Evolutionary conservation across 345 rosid species (phyloP).

Genomic region (Tarenaya hassleriana): DNA sequence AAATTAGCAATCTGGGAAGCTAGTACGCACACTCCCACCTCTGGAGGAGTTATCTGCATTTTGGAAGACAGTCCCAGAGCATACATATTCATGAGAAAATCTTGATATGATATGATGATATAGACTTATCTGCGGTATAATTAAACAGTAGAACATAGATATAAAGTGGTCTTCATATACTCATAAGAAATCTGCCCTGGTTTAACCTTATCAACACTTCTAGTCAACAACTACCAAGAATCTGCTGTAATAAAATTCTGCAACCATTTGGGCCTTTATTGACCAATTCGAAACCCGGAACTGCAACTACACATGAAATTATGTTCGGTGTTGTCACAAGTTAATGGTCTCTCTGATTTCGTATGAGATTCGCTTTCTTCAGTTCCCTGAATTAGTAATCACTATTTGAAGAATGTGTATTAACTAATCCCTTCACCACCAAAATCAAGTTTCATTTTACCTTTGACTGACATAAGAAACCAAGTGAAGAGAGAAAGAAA

Average conservation of each 20-base stretch:
- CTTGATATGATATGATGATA: background rate
- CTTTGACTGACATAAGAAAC: background rate
- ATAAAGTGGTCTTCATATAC: too few species aligned
- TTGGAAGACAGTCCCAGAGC: background rate
- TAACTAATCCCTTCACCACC: slow-evolving; percentile 2
- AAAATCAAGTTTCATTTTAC: slow-evolving; percentile 3
- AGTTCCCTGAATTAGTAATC: background rate
- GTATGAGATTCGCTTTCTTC: background rate
- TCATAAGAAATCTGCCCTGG: too few species aligned
- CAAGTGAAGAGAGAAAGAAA: background rate
- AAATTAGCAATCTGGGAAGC: slow-evolving; percentile 93
- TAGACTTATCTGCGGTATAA: background rate
- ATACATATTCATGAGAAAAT: background rate
- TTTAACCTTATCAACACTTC: too few species aligned
- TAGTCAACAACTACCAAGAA: too few species aligned
- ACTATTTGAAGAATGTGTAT: background rate
- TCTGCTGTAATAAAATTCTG: too few species aligned
- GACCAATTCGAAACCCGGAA: too few species aligned
- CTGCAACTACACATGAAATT: too few species aligned
- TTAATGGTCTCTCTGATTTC: background rate
- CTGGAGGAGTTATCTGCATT: slow-evolving; percentile 58
- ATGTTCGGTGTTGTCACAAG: too few species aligned
- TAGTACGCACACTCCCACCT: slow-evolving; percentile 67
- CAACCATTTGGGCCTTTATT: too few species aligned
- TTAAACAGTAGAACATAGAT: too few species aligned